Base-by-base conservation (phyloP, 2,329 filamentous ascomycete genomes). In the Fusarium sp. region DNA sequence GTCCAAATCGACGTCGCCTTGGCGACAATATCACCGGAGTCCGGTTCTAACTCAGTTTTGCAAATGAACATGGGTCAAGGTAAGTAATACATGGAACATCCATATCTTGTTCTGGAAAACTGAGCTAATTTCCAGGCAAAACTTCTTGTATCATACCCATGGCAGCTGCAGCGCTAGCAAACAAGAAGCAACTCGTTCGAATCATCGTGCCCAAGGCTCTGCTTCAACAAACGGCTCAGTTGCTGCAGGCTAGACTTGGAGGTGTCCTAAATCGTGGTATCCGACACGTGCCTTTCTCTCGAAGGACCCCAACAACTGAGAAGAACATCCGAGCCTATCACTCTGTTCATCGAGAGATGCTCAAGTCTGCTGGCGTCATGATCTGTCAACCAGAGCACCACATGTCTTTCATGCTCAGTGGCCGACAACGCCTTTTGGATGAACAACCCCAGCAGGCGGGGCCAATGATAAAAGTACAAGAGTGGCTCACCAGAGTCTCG, bases 31-130 rank as follows among this genome's bases (percentile, higher is more conserved):
- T 78, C 78, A 0, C 89, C 90, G 0, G 58, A 71, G 0, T 87
- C 85, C 0, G 78, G 80, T 0, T 67, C 77, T 0, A 91, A 90
- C 63, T 88, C 88, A 0, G 87, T 91, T 0, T 69, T 91, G 2
- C 89, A 92, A 65, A 84, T 92, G 77, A 88, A 90, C 64, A 92
- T 92, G 89, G 89, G 89, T 0, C 84, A 89, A 79, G 86, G 85
- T 79, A 74, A 73, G 46, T 49, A 16, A 28, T 16, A 7, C 7
- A 16, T 14, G 14, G 23, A 56, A 2, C n/a, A 23, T 23, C 21
- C 21, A 23, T 23, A 23, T 23, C 21, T 23, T 23, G 21, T 23
- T 23, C 21, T 23, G 21, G 21, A 23, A 23, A 23, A 23, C 21
- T 23, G 21, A 23, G 5, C 21, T 23, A 23, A 23, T 23, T 23